Conservation (phyloP, 1,139 yeast genomes). For the Sugiyamaella grinbergsii region DNA sequence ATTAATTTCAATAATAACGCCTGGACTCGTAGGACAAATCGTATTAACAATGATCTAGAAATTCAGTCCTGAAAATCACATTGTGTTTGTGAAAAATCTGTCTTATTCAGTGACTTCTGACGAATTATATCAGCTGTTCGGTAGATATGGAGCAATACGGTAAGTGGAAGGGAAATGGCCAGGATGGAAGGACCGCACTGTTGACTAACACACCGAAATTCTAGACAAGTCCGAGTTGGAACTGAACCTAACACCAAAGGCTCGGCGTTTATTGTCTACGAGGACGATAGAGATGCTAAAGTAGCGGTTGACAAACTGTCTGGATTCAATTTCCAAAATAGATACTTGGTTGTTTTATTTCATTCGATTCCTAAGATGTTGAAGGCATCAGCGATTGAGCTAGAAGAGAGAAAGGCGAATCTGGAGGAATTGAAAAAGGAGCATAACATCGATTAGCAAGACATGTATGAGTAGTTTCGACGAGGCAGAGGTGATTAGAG, state of each 20-base stretch:
- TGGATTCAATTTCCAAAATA: slow-evolving; percentile 61
- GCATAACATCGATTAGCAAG: slow-evolving; percentile 31
- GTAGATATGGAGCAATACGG: slow-evolving; percentile 57
- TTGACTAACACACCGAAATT: slow-evolving; percentile 5
- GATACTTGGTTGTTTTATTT: slow-evolving; percentile 57
- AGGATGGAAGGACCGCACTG: too few species aligned
- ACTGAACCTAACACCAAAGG: slow-evolving; percentile 51
- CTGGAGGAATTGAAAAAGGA: slow-evolving; percentile 36
- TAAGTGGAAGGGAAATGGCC: slow-evolving; percentile 28
- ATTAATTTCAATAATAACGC: not conserved
- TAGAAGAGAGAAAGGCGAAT: slow-evolving; percentile 34
- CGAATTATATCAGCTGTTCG: slow-evolving; percentile 57
- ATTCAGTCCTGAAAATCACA: slow-evolving; percentile 33
- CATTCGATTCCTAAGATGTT: slow-evolving; percentile 49
- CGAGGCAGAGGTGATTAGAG: too few species aligned
- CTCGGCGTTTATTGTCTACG: slow-evolving; percentile 60
- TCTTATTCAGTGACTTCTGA: slow-evolving; percentile 55
- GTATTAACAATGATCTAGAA: slow-evolving; percentile 10
- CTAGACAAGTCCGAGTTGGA: slow-evolving; percentile 55
- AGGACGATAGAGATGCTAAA: slow-evolving; percentile 51
- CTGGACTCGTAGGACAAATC: not conserved
- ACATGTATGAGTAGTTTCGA: too few species aligned
- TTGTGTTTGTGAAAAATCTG: slow-evolving; percentile 57
- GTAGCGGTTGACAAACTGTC: slow-evolving; percentile 56
- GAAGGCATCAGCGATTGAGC: slow-evolving; percentile 29